Base-by-base conservation (phyloP, 768 basidiomycete species). In the Tubosaeta sp. region DNA sequence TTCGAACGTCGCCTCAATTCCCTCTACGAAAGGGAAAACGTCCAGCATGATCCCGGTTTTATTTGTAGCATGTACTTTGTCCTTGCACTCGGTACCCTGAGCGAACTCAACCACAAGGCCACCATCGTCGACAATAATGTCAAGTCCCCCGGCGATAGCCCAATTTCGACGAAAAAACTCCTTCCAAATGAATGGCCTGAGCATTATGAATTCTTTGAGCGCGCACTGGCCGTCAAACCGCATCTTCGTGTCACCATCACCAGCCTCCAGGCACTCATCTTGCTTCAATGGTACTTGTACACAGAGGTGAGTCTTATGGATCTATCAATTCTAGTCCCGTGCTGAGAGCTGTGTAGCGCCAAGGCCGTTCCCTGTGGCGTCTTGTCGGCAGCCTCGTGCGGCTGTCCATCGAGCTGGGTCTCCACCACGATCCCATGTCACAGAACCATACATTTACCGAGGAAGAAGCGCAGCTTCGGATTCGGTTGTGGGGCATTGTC, bases 241-340 rank as follows among this genome's bases (percentile, higher is more conserved):
- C 87, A 93, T 55, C 71, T 93, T 38, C 81, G 86, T 10, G 89
- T 91, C 62, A 90, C 89, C 5, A 80, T 91, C 38, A 82, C 84
- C 6, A 89, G 87, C 62, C 69, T 93, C 53, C 90, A 93, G 66
- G 87, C 90, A 0, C 76, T 93, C 47, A 90, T 91, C 22, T 68
- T 93, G 6, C 67, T 92, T 42, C 91, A 93, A 49, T 92, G 89
- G 90, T 91, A 92, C 68, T 76, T 93, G 19, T 93, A 92, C 60
- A 90, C 84, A 19, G 90, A 92, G 77, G 90, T 88, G 56, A 48
- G 78, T 61, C 18, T 4, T 39, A 3, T 21, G 2, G 19, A 10
- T 44, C 29, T 11, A 27, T 27, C 53, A 16, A 22, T 16, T 30
- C 21, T 12, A 8, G 36, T 31, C 27, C n/a, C 44, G 18, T 54